phyloP scores from a whole-genome alignment of 2,329 filamentous ascomycete species.

The Fusarium devonianum region DNA sequence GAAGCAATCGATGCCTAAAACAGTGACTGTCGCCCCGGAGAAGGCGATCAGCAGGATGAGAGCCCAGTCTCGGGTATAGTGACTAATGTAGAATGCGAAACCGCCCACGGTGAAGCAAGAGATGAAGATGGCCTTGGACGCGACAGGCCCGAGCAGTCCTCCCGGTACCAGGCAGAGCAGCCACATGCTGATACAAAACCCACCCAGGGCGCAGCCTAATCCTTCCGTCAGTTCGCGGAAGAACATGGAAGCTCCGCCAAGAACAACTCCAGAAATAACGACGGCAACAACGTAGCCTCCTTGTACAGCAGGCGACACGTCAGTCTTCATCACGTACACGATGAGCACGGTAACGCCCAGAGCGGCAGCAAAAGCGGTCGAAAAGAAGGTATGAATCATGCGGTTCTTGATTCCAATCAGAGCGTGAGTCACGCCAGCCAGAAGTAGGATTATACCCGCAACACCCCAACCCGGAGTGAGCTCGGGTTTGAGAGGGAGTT shows the following conservation, averaged over 20 bases:
- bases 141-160: conserved; percentile 70
- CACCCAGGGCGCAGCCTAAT: conserved; percentile 85
- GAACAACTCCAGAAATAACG: conserved; percentile 73
- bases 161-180: conserved; percentile 79
- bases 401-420: conserved; percentile 84
- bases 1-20: conserved; percentile 91
- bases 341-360: conserved; percentile 83
- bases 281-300: conserved; percentile 86
- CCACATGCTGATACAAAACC: conserved; percentile 91
- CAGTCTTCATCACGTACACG: conserved; percentile 84
- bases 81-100: conserved; percentile 80
- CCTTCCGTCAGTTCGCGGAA: conserved; percentile 84
- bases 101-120: conserved; percentile 70
- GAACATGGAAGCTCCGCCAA: conserved; percentile 77
- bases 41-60: conserved; percentile 82
- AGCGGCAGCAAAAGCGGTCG: conserved; percentile 74
- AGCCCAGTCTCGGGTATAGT: conserved; percentile 78
- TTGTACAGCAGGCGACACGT: conserved; percentile 77
- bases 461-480: conserved; percentile 85
- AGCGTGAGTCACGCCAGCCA: conserved; percentile 73
- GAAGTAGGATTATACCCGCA: conserved; percentile 77
- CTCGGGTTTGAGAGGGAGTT: conserved; percentile 74
- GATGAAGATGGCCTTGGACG: conserved; percentile 77
- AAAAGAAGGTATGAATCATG: conserved; percentile 82
- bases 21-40: conserved; percentile 77